Base-by-base conservation (phyloP, 1,284 basidiomycete species). In the Ceratobasidium sp. region DNA sequence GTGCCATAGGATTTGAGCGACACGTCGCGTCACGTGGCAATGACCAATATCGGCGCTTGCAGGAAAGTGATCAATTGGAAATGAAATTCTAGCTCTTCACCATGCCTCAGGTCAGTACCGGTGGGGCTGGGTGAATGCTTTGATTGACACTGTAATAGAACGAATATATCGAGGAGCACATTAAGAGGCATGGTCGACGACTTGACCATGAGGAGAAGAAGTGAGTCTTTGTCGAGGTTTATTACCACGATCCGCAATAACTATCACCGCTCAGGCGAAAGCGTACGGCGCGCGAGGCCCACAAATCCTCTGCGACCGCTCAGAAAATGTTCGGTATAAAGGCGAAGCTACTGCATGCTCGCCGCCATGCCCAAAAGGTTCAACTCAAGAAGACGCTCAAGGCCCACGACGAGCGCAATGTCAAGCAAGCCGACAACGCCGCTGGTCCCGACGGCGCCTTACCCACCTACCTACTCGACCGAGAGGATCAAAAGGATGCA, bases 381-480 rank as follows among this genome's bases (percentile, higher is more conserved):
- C 96, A 97, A 85, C 94, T 99, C 88, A 98, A 97, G 87, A 99
- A 99, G 89, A 97, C 96, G 55, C 93, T 99, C 87, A 98, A 98
- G 85, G 96, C 96, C 41, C 98, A 99, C 87, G 98, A 99, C 86
- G 97, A 99, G 86, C 92, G 97, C 80, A 96, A 99, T 84, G 92
- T 99, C 87, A 99, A 98, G 86, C 94, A 97, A 83, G 91, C 95
- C 79, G 95, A 97, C 84, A 89, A 92, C 27, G 90, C 91, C 3
- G 89, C 92, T 10, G 91, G 93, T 55, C 93, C 95, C 76, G 95
- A 97, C 78, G 95, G 93, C 79, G 97, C 97, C 74, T 87, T 98
- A 59, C 96, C 96, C 20, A 93, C 97, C 0, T 99, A 97, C 85
- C 89, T 99, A 78, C 92, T 99, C 78, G 98, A 99, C 84, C 92